phyloP scores from a whole-genome alignment of 768 basidiomycete genomes.

The Glaciozyma antarctica region DNA sequence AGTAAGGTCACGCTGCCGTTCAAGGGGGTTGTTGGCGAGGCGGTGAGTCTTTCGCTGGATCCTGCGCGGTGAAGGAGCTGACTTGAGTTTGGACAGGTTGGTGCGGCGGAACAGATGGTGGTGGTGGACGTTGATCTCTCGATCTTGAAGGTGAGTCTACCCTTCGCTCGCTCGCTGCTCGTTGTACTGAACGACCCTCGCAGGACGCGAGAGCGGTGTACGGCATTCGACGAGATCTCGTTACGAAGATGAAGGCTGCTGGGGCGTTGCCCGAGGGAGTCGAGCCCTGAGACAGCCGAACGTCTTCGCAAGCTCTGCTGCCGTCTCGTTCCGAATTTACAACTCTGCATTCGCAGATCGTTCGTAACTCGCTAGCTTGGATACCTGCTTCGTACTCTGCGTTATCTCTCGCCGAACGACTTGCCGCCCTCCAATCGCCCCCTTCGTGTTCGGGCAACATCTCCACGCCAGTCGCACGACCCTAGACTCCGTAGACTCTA shows the following conservation, averaged over 20 bases:
- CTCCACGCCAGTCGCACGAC: too few species aligned
- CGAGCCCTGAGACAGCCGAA: background rate
- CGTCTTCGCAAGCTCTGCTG: too few species aligned
- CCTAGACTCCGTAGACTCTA: too few species aligned
- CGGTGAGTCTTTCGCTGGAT: constrained; percentile 2
- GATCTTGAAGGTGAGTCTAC: constrained; percentile 10
- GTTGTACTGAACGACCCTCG: background rate
- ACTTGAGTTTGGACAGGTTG: background rate
- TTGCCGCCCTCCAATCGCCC: too few species aligned
- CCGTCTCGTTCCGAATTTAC: too few species aligned
- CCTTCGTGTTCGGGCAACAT: too few species aligned
- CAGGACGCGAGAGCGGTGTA: constrained; percentile 28
- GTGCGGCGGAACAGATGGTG: constrained; percentile 17
- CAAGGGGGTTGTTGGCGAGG: constrained; percentile 14
- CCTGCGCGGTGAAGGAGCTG: background rate
- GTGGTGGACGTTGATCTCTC: constrained; percentile 19
- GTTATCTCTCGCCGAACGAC: too few species aligned
- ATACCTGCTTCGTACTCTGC: too few species aligned
- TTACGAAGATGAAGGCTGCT: background rate
- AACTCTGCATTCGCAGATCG: too few species aligned
- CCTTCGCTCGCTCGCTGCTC: background rate
- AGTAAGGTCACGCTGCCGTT: constrained; percentile 20
- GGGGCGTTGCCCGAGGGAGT: background rate
- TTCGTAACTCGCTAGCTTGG: too few species aligned
- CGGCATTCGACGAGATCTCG: constrained; percentile 18